These are phyloP conservation scores for Fusarium sp. DNA, from an alignment of 2,329 filamentous ascomycete genomes.

Conservation along the genomic window DNA sequence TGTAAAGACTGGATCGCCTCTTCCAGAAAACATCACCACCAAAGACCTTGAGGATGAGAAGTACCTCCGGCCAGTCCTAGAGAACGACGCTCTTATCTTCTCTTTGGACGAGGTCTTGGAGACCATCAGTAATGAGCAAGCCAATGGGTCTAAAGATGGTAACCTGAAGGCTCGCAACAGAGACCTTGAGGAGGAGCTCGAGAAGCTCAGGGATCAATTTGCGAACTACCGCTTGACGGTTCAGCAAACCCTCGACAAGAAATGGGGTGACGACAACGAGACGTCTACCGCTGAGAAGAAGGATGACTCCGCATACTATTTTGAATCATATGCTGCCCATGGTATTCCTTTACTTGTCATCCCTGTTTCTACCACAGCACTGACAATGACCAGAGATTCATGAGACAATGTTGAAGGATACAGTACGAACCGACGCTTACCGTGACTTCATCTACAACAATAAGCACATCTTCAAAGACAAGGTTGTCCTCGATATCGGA, in stretches of 20 bases:
- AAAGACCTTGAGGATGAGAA: constrained; percentile 79
- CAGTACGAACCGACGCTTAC: constrained; percentile 89
- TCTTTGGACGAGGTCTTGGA: constrained; percentile 81
- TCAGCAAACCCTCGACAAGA: constrained; percentile 74
- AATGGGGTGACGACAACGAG: constrained; percentile 70
- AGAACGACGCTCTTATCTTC: constrained; percentile 91
- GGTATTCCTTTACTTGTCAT: constrained; percentile 59
- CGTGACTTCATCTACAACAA: constrained; percentile 95
- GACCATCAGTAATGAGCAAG: constrained; percentile 53
- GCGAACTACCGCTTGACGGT: constrained; percentile 74
- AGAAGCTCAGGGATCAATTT: constrained; percentile 71
- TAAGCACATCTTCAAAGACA: constrained; percentile 86
- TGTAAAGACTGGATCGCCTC: constrained; percentile 58
- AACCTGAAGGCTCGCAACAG: constrained; percentile 62
- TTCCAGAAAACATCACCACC: constrained; percentile 70
- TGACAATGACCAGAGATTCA: constrained; percentile 76
- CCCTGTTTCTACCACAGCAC: neutral
- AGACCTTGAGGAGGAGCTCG: constrained; percentile 71
- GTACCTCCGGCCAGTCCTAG: constrained; percentile 85
- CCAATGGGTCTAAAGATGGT: constrained; percentile 54
- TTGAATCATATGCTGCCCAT: constrained; percentile 72
- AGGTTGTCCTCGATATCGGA: constrained; percentile 90
- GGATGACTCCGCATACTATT: constrained; percentile 60
- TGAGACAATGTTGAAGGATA: constrained; percentile 94
- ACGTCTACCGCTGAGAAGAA: constrained; percentile 48